Percentiles rank a stretch among this genome's conserved stretches.
These are phyloP conservation scores for Quercus mongolica DNA, from an alignment of 306 rosid species.

Conservation along the genomic window DNA sequence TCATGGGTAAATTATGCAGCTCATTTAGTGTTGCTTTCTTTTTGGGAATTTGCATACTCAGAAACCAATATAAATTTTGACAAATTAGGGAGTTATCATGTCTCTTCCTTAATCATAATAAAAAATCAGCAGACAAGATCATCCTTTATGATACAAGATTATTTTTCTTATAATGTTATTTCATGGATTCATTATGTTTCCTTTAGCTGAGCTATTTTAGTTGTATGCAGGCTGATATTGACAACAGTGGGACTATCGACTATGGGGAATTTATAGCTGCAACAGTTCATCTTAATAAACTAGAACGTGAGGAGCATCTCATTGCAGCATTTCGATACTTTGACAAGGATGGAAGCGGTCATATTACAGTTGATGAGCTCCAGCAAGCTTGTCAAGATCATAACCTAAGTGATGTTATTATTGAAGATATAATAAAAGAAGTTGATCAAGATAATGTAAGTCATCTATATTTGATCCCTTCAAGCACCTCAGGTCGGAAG, in stretches of 20 bases:
- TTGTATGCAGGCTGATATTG: slow-evolving; percentile 87
- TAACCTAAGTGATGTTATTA: slow-evolving; percentile 75
- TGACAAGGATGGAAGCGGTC: slow-evolving; percentile 93
- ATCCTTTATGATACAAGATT: not conserved
- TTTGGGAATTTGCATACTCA: not conserved
- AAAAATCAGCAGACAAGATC: not conserved
- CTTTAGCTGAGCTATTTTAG: slow-evolving; percentile 32
- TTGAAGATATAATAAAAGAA: slow-evolving; percentile 87
- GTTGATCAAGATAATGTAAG: slow-evolving; percentile 98
- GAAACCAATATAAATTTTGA: not conserved
- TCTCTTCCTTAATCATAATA: not conserved
- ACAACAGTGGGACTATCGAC: slow-evolving; percentile 93
- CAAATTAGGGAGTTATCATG: not conserved
- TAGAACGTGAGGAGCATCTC: slow-evolving; percentile 95
- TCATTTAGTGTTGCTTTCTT: not conserved
- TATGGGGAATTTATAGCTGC: slow-evolving; percentile 97
- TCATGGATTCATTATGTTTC: slow-evolving; percentile 9
- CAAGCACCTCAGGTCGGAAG: not conserved
- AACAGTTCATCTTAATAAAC: slow-evolving; percentile 93
- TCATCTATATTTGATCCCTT: slow-evolving; percentile 11
- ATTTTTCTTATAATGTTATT: slow-evolving; percentile 5
- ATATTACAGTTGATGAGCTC: slow-evolving; percentile 93
- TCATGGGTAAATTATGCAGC: not conserved
- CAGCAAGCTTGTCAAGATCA: slow-evolving; percentile 95
- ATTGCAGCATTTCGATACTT: slow-evolving; percentile 89